These are phyloP conservation scores for Tolypocladium sp. DNA, from an alignment of 2,329 filamentous ascomycete species.

Conservation along the genomic window DNA sequence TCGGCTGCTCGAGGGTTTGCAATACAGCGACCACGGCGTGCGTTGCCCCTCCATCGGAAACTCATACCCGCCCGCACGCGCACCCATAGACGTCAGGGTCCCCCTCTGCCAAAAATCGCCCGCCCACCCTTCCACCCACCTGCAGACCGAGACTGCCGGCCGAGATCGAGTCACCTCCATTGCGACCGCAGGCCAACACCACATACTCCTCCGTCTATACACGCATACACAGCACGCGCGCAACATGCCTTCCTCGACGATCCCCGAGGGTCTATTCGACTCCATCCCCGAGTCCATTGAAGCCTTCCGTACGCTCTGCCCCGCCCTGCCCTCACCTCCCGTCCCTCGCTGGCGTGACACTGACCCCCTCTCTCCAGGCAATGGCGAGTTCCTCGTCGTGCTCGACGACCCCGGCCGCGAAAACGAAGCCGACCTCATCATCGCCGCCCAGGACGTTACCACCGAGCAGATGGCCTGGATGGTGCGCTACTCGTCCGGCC, in stretches of 20 bases:
- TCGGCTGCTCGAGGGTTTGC: background rate
- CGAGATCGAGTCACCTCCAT: background rate
- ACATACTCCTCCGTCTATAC: background rate
- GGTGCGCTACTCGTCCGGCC: conserved; percentile 81
- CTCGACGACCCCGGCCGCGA: conserved; percentile 88
- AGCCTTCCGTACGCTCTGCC: conserved; percentile 47
- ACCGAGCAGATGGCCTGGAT: conserved; percentile 92
- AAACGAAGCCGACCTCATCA: conserved; percentile 97
- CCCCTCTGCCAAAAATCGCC: background rate
- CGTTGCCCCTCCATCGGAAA: background rate
- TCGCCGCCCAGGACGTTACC: conserved; percentile 77
- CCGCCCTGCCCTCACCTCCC: conserved; percentile 1
- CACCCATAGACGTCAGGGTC: background rate
- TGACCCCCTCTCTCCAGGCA: conserved; percentile 33
- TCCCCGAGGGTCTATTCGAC: conserved; percentile 48
- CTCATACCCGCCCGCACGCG: background rate
- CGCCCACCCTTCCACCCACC: background rate
- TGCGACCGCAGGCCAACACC: background rate
- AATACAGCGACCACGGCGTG: background rate
- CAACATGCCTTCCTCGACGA: conserved; percentile 40
- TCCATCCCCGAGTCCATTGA: conserved; percentile 55
- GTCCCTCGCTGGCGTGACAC: background rate
- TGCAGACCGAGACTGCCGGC: background rate
- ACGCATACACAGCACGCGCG: background rate
- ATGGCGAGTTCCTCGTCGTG: conserved; percentile 90